These are phyloP conservation scores for Erythrobasidium hasegawianum DNA, from an alignment of 1,284 basidiomycete species.

Conservation along the genomic window DNA sequence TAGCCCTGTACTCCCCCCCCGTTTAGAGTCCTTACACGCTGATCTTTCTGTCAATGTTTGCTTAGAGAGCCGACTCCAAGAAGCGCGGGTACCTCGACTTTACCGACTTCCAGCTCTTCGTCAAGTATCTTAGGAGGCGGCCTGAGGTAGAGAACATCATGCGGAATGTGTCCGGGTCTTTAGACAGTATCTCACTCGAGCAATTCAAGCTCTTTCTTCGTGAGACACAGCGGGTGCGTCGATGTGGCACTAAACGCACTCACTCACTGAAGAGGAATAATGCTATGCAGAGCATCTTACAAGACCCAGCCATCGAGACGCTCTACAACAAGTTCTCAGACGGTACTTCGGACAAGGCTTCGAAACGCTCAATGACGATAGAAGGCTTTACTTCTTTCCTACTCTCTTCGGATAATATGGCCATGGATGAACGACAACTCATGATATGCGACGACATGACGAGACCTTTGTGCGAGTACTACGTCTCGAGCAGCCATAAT, in stretches of 20 bases:
- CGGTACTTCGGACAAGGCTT: neutral
- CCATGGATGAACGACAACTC: slow-evolving; percentile 54
- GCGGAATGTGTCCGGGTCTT: slow-evolving; percentile 27
- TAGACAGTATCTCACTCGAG: slow-evolving; percentile 1
- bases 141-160: slow-evolving; percentile 66
- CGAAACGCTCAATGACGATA: slow-evolving; percentile 47
- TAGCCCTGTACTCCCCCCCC: neutral
- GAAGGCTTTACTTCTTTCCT: slow-evolving; percentile 72
- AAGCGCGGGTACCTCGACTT: slow-evolving; percentile 73
- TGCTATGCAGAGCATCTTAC: slow-evolving; percentile 13
- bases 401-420: slow-evolving; percentile 63
- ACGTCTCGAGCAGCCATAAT: slow-evolving; percentile 91
- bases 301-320: slow-evolving; percentile 18
- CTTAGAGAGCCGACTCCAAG: slow-evolving; percentile 66
- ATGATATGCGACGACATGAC: slow-evolving; percentile 65
- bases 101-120: slow-evolving; percentile 75
- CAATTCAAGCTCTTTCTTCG: slow-evolving; percentile 26
- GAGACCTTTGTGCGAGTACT: slow-evolving; percentile 79
- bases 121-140: slow-evolving; percentile 75
- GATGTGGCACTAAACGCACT: neutral
- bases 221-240: slow-evolving; percentile 21
- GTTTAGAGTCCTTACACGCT: neutral
- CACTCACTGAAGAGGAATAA: neutral
- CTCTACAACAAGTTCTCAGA: slow-evolving; percentile 60
- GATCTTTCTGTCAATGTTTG: neutral